Conservation (phyloP, 2,329 filamentous ascomycete species). For the Lasiodiplodia sp. region DNA sequence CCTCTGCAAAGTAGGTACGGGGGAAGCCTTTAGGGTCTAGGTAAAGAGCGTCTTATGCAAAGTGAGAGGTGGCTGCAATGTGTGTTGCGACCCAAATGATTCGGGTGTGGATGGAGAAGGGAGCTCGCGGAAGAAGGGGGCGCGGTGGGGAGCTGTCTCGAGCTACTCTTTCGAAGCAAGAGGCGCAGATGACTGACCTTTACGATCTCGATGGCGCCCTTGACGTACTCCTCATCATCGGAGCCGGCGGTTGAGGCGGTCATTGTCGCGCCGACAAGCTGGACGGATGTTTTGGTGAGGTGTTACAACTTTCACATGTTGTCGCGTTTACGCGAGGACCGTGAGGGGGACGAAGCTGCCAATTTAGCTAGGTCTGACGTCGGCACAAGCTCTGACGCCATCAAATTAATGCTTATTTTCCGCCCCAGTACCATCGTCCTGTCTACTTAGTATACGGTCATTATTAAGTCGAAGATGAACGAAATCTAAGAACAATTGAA, state of each 20-base stretch:
- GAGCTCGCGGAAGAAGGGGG: not conserved
- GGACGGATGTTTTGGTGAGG: not conserved
- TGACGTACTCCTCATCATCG: conserved; percentile 26
- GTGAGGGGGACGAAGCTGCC: not conserved
- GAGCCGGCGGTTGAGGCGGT: conserved; percentile 12
- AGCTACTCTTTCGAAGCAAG: not conserved
- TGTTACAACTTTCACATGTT: conserved; percentile 27
- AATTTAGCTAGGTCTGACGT: conserved; percentile 8
- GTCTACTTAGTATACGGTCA: not conserved
- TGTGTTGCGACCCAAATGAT: not conserved
- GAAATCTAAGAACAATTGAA: not conserved
- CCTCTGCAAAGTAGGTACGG: too few species aligned
- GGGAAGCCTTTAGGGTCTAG: too few species aligned
- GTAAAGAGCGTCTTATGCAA: too few species aligned
- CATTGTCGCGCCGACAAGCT: conserved; percentile 3
- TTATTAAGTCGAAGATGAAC: not conserved
- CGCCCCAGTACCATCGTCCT: too few species aligned
- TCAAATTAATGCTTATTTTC: conserved; percentile 1
- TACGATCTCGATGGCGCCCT: conserved; percentile 26
- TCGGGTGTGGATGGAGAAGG: not conserved
- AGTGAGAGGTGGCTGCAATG: not conserved
- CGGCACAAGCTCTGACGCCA: conserved; percentile 7
- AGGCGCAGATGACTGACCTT: conserved; percentile 7
- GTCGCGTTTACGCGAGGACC: not conserved
- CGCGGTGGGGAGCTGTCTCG: not conserved